Evolutionary conservation across 2,329 filamentous ascomycete genomes (phyloP).

Genomic region (Fusarium hainanense): DNA sequence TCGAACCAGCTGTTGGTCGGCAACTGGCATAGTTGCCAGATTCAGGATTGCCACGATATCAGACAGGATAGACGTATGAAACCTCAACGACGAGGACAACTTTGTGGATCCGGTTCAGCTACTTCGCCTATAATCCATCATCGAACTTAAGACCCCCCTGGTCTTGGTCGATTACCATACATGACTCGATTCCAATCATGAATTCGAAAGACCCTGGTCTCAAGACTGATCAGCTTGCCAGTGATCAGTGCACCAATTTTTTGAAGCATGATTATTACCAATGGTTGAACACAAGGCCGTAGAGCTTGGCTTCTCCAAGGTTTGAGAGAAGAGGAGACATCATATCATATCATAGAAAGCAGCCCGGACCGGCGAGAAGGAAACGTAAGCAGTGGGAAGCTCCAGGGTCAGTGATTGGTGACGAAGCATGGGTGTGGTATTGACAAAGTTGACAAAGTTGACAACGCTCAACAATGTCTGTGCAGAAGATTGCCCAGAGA

Average conservation of each 20-base stretch:
- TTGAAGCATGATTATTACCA: not conserved
- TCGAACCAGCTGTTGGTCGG: conserved; percentile 8
- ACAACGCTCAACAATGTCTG: conserved; percentile 13
- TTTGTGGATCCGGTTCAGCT: conserved; percentile 29
- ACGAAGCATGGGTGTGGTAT: conserved; percentile 1
- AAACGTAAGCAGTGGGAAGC: not conserved
- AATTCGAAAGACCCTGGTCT: not conserved
- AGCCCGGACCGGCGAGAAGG: not conserved
- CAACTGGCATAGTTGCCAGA: not conserved
- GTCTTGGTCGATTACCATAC: not conserved
- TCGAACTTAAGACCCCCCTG: conserved; percentile 5
- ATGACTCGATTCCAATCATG: not conserved
- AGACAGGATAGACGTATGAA: not conserved
- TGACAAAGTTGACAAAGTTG: not conserved
- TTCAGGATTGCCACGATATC: conserved; percentile 5
- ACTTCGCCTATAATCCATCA: not conserved
- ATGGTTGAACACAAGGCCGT: not conserved
- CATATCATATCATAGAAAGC: not conserved
- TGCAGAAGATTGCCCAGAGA: conserved; percentile 15
- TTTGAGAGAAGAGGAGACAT: not conserved
- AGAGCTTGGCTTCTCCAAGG: not conserved
- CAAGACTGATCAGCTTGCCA: not conserved
- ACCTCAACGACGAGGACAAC: not conserved
- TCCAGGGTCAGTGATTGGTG: conserved; percentile 18
- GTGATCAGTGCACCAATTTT: not conserved